A percentile compares a stretch with the other conserved stretches of the same genome.
These are phyloP conservation scores for Rhododendron ferrugineum DNA, from an alignment of 148 eudicot species.

Conservation along the genomic window DNA sequence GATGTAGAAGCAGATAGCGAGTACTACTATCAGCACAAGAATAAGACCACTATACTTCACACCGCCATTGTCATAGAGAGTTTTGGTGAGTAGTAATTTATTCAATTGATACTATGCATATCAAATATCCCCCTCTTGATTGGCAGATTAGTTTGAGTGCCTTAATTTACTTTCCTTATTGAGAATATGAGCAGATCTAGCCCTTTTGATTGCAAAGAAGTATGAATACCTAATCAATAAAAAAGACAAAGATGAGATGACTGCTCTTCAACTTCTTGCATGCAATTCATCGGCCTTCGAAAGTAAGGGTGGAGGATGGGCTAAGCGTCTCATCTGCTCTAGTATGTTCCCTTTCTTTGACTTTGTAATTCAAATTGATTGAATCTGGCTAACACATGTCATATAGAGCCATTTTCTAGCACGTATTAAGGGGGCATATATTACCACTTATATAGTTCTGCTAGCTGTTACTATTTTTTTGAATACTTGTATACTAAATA, in stretches of 20 bases:
- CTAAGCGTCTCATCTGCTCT: background rate
- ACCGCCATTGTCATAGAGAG: background rate
- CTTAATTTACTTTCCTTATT: background rate
- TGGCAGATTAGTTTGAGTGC: background rate
- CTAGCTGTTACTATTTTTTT: background rate
- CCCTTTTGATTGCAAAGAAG: background rate
- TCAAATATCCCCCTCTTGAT: background rate
- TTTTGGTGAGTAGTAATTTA: constrained; percentile 10
- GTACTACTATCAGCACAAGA: background rate
- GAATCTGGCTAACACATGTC: background rate
- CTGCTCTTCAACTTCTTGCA: constrained; percentile 21
- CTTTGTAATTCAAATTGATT: background rate
- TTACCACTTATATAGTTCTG: background rate
- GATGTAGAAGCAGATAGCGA: background rate
- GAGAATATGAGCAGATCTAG: constrained; percentile 10
- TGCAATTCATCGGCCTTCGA: constrained; percentile 6
- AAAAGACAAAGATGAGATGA: constrained; percentile 15
- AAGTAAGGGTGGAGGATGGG: background rate
- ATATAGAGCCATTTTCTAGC: background rate
- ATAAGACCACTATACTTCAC: constrained; percentile 15
- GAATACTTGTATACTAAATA: background rate
- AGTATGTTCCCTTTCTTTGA: background rate
- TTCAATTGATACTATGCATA: background rate
- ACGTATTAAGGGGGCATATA: too few species aligned
- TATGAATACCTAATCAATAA: background rate